These are phyloP conservation scores for Vararia minispora DNA, from an alignment of 768 basidiomycete genomes.

Conservation along the genomic window DNA sequence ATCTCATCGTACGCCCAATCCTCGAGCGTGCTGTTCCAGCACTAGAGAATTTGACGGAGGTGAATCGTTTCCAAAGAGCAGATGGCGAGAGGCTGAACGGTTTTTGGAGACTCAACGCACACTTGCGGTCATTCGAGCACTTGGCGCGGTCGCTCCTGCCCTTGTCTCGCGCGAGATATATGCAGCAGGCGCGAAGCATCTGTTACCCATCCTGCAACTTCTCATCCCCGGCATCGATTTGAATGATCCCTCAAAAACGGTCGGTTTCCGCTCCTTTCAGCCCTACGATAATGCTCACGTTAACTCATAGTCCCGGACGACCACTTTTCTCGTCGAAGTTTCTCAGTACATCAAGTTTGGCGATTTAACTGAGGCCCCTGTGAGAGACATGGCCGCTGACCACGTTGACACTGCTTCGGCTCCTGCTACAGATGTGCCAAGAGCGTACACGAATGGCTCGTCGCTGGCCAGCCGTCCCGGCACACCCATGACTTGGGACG, in stretches of 20 bases:
- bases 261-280: constrained; percentile 20
- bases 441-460: no score
- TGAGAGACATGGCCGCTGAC: constrained; percentile 7
- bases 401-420: constrained; percentile 17
- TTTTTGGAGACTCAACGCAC: constrained; percentile 67
- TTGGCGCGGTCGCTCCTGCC: constrained; percentile 71
- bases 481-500: no score
- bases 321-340: constrained; percentile 63
- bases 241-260: constrained; percentile 76
- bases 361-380: constrained; percentile 35
- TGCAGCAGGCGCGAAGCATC: constrained; percentile 72
- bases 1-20: constrained; percentile 71
- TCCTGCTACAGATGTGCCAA: constrained; percentile 7
- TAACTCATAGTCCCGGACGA: constrained; percentile 51
- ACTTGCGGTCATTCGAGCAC: constrained; percentile 74
- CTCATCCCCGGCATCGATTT: constrained; percentile 83
- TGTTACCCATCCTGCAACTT: constrained; percentile 69
- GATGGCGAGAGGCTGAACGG: constrained; percentile 1
- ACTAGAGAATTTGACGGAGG: constrained; percentile 82
- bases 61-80: constrained; percentile 18
- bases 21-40: constrained; percentile 79
- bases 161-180: constrained; percentile 72
- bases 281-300: constrained; percentile 3
- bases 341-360: constrained; percentile 68
- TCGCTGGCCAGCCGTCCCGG: no score